Conservation (phyloP, 208 protist genomes). For the Perkinsela sp. region DNA sequence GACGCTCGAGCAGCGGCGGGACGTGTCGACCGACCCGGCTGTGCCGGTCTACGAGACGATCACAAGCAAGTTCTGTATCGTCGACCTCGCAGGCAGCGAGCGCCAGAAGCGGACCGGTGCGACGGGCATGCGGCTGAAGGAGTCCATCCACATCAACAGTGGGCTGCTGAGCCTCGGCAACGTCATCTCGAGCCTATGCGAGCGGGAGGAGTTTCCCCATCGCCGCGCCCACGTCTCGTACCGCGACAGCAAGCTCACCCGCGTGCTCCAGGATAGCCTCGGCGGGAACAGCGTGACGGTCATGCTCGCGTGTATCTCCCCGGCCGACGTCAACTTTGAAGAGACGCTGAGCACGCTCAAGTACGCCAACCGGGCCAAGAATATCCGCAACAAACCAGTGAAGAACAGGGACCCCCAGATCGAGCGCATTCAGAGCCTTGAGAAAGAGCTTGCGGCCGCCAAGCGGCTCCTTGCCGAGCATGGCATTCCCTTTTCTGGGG, state of each 20-base stretch:
- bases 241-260: slow-evolving; percentile 74
- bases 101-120: slow-evolving; percentile 40
- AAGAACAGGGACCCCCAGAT: slow-evolving; percentile 18
- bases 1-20: slow-evolving; percentile 15
- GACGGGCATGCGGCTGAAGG: slow-evolving; percentile 27
- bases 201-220: slow-evolving; percentile 7
- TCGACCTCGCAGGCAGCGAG: slow-evolving; percentile 78
- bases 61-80: slow-evolving; percentile 46
- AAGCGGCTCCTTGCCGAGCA: slow-evolving; percentile 10
- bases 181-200: slow-evolving; percentile 64
- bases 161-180: slow-evolving; percentile 71
- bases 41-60: slow-evolving; percentile 9
- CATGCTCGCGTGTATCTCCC: slow-evolving; percentile 77
- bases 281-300: slow-evolving; percentile 58
- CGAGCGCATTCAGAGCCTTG: slow-evolving; percentile 16
- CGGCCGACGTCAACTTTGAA: slow-evolving; percentile 50
- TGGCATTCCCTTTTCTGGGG: not conserved
- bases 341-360: slow-evolving; percentile 82
- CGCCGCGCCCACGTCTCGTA: slow-evolving; percentile 56
- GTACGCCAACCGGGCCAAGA: slow-evolving; percentile 74
- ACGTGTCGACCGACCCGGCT: slow-evolving; percentile 4
- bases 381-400: slow-evolving; percentile 57
- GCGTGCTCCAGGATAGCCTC: slow-evolving; percentile 68
- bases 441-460: slow-evolving; percentile 19
- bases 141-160: slow-evolving; percentile 72